These are phyloP conservation scores for Boechera retrofracta DNA, from an alignment of 345 rosid genomes.

Conservation along the genomic window DNA sequence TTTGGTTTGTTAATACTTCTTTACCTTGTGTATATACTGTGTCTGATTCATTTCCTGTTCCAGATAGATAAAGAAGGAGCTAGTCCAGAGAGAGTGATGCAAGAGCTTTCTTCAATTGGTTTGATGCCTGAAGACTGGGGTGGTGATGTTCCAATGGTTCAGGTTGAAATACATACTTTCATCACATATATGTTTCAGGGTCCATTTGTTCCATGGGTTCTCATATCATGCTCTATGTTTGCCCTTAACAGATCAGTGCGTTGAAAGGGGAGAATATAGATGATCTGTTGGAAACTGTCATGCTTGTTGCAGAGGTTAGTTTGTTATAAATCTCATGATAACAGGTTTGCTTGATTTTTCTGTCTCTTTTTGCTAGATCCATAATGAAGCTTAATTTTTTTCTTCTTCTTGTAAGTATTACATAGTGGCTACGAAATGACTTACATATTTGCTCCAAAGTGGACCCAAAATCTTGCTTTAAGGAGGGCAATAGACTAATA, in stretches of 20 bases:
- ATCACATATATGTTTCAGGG: conserved; percentile 36
- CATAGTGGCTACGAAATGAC: conserved; percentile 16
- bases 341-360: not conserved
- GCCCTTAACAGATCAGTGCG: conserved; percentile 85
- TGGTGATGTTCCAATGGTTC: conserved; percentile 95
- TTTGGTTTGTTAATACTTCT: conserved; percentile 27
- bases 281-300: conserved; percentile 89
- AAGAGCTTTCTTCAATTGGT: conserved; percentile 94
- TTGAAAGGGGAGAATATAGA: conserved; percentile 85
- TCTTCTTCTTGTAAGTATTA: conserved; percentile 7
- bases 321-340: conserved; percentile 23
- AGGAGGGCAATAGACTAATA: conserved; percentile 11
- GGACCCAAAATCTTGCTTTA: conserved; percentile 13
- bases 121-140: conserved; percentile 99
- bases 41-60: conserved; percentile 33
- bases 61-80: conserved; percentile 99
- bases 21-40: conserved; percentile 31
- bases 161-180: conserved; percentile 54
- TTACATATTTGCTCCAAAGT: conserved; percentile 12
- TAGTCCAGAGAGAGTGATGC: conserved; percentile 94
- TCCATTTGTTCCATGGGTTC: conserved; percentile 30
- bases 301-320: conserved; percentile 99
- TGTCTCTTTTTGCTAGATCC: conserved; percentile 18
- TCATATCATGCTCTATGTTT: conserved; percentile 41
- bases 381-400: conserved; percentile 8